Percentiles rank a stretch among this genome's conserved stretches.
Conservation (phyloP, 2,329 filamentous ascomycete species). For the Plectosphaerella cucumerina region DNA sequence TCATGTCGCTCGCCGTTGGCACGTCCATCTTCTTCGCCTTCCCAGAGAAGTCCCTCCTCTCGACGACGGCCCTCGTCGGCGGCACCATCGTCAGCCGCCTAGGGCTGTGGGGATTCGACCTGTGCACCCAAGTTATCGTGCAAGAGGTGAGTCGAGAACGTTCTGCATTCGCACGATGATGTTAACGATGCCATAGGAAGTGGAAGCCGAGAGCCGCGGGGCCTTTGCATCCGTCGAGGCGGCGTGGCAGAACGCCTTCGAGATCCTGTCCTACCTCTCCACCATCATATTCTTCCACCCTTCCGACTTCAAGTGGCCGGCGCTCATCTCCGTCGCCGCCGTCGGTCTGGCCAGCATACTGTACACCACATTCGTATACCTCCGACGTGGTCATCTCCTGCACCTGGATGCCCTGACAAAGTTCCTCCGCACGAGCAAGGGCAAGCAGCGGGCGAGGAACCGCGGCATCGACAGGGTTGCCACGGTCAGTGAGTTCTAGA, state of each 20-base stretch:
- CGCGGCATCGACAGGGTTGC: too few relatives aligned
- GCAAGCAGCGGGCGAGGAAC: too few relatives aligned
- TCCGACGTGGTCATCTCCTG: not conserved
- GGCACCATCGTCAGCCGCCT: constrained; percentile 53
- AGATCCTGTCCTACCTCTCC: constrained; percentile 60
- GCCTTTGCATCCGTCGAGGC: constrained; percentile 66
- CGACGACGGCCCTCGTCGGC: constrained; percentile 43
- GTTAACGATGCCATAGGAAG: constrained; percentile 35
- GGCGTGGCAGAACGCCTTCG: constrained; percentile 65
- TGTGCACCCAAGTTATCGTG: constrained; percentile 55
- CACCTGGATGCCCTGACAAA: not conserved
- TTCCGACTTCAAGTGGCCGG: constrained; percentile 60
- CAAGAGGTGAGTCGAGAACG: constrained; percentile 45
- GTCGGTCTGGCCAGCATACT: constrained; percentile 42
- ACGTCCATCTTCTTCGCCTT: constrained; percentile 15
- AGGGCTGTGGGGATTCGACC: constrained; percentile 59
- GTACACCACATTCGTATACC: constrained; percentile 50
- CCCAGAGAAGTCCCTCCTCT: constrained; percentile 21
- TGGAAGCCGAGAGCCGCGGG: constrained; percentile 54
- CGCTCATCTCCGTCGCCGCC: constrained; percentile 52
- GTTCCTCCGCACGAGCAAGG: too few relatives aligned
- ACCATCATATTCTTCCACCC: constrained; percentile 63
- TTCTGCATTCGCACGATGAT: not conserved
- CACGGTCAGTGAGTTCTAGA: too few relatives aligned
- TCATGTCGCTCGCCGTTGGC: constrained; percentile 40